Evolutionary conservation across 768 basidiomycete species (phyloP), one percentile per base, ranked within the genome.

Genomic region (Amanita muscaria): DNA sequence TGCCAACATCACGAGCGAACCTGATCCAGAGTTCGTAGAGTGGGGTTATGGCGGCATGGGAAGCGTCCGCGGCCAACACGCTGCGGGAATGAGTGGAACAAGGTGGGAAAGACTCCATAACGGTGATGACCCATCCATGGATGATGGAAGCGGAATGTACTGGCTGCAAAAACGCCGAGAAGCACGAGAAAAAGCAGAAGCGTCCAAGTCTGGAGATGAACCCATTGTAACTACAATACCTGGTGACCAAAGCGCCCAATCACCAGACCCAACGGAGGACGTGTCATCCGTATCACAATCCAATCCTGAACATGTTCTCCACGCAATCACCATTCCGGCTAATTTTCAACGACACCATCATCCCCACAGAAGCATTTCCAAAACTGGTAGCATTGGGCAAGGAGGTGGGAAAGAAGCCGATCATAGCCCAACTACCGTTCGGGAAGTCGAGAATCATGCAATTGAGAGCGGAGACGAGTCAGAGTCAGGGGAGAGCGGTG

Each of bases 21-120:
- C 55, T 5, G 85, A 88, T 49, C 83, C 84, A 24, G 83, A 83
- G 57, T 93, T 93, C 53, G 87, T 90, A 12, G 90, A 93, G 61
- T 93, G 90, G 90, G 90, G 90, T 0, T 87, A 84, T 47, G 86
- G 86, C 24, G 86, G 86, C 2, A 83, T 90, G 82, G 89, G 89
- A 21, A 74, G 73, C 27, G 72, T 74, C 0, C 64, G 63, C 22
- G 68, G 68, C 2, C 68, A 56, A 37, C 63, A 64, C 34, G 65
- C 65, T 33, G 63, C 64, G 9, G 62, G 57, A 11, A 55, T 54
- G 18, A 47, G 54, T 24, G 52, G 49, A 31, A 63, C 59, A 27
- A 55, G 61, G 41, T 70, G 62, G 66, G 65, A 59, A 21, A 51
- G 63, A 19, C 33, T 72, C 5, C 64, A 67, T 44, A 60, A 62